Base-by-base conservation (phyloP, 768 basidiomycete genomes). In the Mycena capillaripes region DNA sequence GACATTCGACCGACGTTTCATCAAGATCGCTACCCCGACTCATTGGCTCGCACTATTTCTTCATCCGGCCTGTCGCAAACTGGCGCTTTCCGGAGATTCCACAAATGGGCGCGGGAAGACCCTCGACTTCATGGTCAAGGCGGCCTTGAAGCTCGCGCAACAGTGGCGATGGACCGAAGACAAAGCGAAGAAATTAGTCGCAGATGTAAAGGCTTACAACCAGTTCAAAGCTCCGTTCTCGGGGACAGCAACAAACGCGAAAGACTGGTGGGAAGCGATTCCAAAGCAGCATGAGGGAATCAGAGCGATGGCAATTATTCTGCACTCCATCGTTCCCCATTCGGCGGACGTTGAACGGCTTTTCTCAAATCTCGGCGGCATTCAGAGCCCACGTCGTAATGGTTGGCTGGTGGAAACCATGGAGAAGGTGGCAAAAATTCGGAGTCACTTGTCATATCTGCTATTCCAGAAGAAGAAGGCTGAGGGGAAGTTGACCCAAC, bases 41-140 rank as follows among this genome's bases (percentile, higher is more conserved):
- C 60, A 62, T 48, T 61, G 59, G 59, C 42, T 61, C 16, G 59
- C 59, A 11, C 19, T 58, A n/a, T 58, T 58, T 34, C 56, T 58
- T 11, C 32, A 58, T n/a, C 56, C 56, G n/a, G 8, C 27, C 10
- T 58, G 56, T 12, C 56, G 56, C 3, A 58, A 58, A 38, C 56
- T 58, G 11, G 56, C 56, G 16, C 30, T 58, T n/a, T 40, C 56
- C 32, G 30, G 32, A 10, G 56, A 34, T 38, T 10, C 56, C 19
- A 4, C 3, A 21, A 48, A 48, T 4, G 46, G 46, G 3, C 27
- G 21, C 11, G 52, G 52, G 6, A 27, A 30, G 7, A 29, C 52
- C 27, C 52, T 53, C 7, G 27, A 53, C 4, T 53, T 30, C 16
- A 19, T 53, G 52, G 11, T 53, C 52, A 53, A 27, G 3, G 17